Evolutionary conservation across 2,329 filamentous ascomycete genomes (phyloP).

Genomic region (Aureobasidium sp.): DNA sequence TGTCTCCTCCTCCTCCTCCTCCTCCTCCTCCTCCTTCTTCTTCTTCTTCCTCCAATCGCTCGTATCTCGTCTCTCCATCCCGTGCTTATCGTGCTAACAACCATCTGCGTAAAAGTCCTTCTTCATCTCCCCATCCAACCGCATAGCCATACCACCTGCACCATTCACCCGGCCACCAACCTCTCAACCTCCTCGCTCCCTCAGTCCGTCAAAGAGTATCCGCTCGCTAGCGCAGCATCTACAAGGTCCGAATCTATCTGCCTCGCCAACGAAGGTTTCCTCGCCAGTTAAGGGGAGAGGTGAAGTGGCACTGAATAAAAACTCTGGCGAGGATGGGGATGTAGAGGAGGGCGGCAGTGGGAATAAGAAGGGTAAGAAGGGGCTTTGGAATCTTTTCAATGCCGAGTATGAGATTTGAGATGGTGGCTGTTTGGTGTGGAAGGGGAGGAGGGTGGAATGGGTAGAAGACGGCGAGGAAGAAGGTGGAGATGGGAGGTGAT

Average conservation of each 20-base stretch:
- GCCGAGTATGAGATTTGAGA: conserved; percentile 15
- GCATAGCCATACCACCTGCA: not conserved
- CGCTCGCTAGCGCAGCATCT: conserved; percentile 11
- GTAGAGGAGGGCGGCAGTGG: not conserved
- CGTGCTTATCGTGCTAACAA: not conserved
- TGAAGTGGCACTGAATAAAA: not conserved
- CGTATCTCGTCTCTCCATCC: not conserved
- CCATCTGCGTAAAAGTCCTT: not conserved
- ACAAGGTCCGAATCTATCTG: not conserved
- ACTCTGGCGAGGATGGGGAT: not conserved
- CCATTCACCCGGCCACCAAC: not conserved
- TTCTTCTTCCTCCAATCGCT: not conserved
- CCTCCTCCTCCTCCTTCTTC: not conserved
- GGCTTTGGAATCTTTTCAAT: conserved; percentile 13
- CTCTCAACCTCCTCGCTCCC: not conserved
- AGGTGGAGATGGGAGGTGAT: no score
- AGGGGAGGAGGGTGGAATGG: no score
- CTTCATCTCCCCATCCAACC: not conserved
- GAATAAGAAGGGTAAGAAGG: not conserved
- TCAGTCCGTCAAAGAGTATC: conserved; percentile 12
- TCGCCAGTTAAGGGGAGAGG: not conserved
- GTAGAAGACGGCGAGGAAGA: no score
- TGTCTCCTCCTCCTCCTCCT: not conserved
- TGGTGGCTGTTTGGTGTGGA: no score
- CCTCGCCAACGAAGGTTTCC: not conserved